These are phyloP conservation scores for Fraxinus dipetala DNA, from an alignment of 305 asterid species.

Conservation along the genomic window DNA sequence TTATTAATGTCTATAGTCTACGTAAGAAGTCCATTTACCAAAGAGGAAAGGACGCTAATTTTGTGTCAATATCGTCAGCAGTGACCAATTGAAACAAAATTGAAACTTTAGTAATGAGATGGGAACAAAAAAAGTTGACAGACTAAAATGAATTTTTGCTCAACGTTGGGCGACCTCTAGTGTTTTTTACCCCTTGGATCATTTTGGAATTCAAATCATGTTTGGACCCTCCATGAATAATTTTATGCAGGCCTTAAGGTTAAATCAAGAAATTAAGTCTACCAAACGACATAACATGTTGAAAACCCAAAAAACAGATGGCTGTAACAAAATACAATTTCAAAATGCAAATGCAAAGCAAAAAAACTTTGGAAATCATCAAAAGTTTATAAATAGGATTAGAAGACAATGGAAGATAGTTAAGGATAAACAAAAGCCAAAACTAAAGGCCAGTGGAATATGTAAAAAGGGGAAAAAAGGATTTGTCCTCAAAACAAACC, in stretches of 20 bases:
- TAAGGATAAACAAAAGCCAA: background rate
- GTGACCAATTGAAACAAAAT: background rate
- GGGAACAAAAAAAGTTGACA: background rate
- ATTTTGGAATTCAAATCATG: background rate
- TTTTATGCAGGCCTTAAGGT: background rate
- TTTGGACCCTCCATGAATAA: background rate
- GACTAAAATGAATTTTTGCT: background rate
- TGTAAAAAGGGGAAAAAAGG: background rate
- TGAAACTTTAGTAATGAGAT: background rate
- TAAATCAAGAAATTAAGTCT: background rate
- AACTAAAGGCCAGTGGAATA: background rate
- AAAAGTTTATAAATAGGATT: background rate
- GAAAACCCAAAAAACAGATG: background rate
- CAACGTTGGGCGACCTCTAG: background rate
- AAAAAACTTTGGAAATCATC: background rate
- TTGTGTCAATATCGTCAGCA: background rate
- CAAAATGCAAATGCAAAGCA: background rate
- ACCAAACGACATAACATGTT: background rate
- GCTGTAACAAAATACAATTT: background rate
- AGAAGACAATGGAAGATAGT: background rate
- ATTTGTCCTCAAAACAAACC: conserved; percentile 35
- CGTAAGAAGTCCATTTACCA: background rate
- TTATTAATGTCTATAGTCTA: background rate
- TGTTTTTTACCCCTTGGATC: background rate
- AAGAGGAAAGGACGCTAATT: background rate